A percentile compares a stretch with the other conserved stretches of the same genome.
Conservation (phyloP, 257 asterid genomes). For the Solanum paucissectum region DNA sequence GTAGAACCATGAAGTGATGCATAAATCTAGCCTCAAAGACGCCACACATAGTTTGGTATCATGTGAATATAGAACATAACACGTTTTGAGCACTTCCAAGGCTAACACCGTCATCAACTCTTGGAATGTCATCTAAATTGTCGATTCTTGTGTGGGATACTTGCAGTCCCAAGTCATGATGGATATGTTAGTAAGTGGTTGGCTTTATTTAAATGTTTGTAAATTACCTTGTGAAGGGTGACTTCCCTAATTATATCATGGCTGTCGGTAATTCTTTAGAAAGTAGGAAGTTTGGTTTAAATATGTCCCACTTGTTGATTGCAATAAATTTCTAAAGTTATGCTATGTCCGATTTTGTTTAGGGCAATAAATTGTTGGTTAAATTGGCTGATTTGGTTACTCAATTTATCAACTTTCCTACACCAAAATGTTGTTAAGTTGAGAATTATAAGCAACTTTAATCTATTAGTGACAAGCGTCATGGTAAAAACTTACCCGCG, state of each 20-base stretch:
- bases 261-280: neutral
- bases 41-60: conserved; percentile 18
- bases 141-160: conserved; percentile 9
- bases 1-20: conserved; percentile 8
- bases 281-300: neutral
- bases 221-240: neutral
- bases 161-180: conserved; percentile 6
- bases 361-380: neutral
- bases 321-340: neutral
- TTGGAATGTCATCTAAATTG: conserved; percentile 16
- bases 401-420: neutral
- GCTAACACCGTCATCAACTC: conserved; percentile 12
- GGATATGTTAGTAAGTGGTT: conserved; percentile 18
- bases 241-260: neutral
- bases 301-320: neutral
- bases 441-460: neutral
- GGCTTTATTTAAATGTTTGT: conserved; percentile 15
- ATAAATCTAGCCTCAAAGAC: conserved; percentile 7
- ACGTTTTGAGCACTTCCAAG: conserved; percentile 20
- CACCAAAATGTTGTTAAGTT: neutral
- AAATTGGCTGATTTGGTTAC: neutral
- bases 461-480: neutral
- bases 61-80: conserved; percentile 8
- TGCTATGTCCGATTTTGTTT: neutral
- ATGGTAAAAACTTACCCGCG: neutral